Base-by-base conservation (phyloP, 768 basidiomycete species). In the Obba rivulosa region DNA sequence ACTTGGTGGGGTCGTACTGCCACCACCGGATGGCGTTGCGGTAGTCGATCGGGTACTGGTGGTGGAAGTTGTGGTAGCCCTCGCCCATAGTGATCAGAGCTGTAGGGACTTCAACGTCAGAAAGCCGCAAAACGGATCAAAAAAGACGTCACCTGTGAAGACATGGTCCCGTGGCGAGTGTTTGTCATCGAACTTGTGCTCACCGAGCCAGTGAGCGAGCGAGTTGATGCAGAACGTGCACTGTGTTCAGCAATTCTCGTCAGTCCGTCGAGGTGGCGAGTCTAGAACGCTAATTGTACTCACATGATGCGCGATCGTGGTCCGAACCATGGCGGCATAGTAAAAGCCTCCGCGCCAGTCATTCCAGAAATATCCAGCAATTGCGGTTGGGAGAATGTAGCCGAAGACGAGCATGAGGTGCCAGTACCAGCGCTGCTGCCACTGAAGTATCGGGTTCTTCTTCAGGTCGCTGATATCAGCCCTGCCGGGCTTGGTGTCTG, bases 21-120 rank as follows among this genome's bases (percentile, higher is more conserved):
- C 85, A 87, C 85, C 84, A 87, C 17, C 48, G 59, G 63, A 74
- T 66, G 22, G 76, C 76, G 57, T 79, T 78, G 28, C 77, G 64
- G 67, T 71, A 78, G 59, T 79, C 77, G 65, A 70, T 69, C 22
- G 77, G 78, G 67, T 78, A 79, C 60, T 80, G 75, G 66, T 78
- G 76, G 65, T 78, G 76, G 69, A 78, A 78, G 65, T 92, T 91
- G 72, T 92, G 89, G 66, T 91, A 91, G 4, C 88, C 88, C 67
- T 92, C 89, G 11, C 89, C 88, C 71, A 78, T 64, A 23, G 79
- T 80, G 48, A 74, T 65, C 21, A 80, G 62, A 25, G 57, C 57
- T 54, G 25, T 9, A 9, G 8, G 10, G 8, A 18, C 28, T 13
- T 7, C 28, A 13, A 31, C 13, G 13, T 31, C 13, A 31, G 5